Base-by-base conservation (phyloP, 2,329 filamentous ascomycete species). In the Lecanicillium sp. region DNA sequence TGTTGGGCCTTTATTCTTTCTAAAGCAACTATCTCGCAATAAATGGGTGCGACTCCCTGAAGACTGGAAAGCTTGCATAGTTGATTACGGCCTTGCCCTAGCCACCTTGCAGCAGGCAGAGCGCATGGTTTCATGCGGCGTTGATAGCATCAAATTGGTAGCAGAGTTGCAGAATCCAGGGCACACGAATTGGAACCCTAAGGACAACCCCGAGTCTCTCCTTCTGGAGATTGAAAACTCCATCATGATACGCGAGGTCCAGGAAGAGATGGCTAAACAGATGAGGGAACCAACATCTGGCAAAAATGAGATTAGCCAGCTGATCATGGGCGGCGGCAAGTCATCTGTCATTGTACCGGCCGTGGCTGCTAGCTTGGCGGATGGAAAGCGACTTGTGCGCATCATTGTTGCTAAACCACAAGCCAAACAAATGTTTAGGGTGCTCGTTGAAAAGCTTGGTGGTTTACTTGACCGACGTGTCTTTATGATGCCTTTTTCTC, bases 291-390 rank as follows among this genome's bases (percentile, higher is more conserved):
- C 74, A 0, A 54, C 58, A 0, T 58, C 57, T 0, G 60, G 56
- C 0, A 24, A 58, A 0, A 86, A 82, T 53, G 61, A 70, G 0
- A 73, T 82, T 0, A 74, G 86, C 67, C 81, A 86, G 55, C 60
- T 87, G 3, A 86, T 84, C 53, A 87, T 87, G 83, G 84, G 84
- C 0, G 75, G 84, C 56, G 84, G 83, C 0, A 87, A 87, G 52
- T 81, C 80, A 0, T 84, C 83, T 0, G 78, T 86, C 2, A 87
- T 90, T 44, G 71, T 84, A 0, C 84, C 83, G 0, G 81, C 85
- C 36, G 74, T 84, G 0, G 76, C 77, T 0, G 62, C 74, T 0
- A 61, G 67, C 0, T 59, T 85, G 0, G 77, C 78, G 0, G 67
- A 86, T 41, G 65, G 68, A 0, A 55, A 60, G 0, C 68, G 62